Conservation (phyloP, 2,329 filamentous ascomycete genomes). For the Hypoxylon rubiginosum region DNA sequence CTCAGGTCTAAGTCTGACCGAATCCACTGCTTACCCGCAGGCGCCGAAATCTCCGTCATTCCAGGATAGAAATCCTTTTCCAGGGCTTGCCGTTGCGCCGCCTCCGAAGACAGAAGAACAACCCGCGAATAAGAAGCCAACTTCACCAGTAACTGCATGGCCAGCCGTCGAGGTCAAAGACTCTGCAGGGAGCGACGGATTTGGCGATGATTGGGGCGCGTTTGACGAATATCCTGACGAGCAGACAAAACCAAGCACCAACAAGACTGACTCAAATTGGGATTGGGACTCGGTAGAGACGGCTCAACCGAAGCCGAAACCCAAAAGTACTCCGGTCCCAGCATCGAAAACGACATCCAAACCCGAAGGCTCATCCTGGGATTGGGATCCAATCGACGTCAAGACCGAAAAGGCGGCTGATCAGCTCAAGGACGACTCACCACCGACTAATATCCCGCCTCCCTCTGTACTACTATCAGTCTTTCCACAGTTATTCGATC, state of each 20-base stretch:
- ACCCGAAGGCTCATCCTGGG: constrained; percentile 56
- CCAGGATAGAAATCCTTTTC: constrained; percentile 66
- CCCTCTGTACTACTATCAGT: constrained; percentile 84
- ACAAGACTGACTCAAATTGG: constrained; percentile 45
- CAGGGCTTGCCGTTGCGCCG: constrained; percentile 62
- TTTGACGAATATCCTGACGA: constrained; percentile 62
- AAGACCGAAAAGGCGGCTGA: constrained; percentile 43
- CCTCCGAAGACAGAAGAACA: constrained; percentile 54
- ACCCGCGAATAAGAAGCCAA: constrained; percentile 52
- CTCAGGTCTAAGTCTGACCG: constrained; percentile 51
- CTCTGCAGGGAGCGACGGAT: constrained; percentile 42
- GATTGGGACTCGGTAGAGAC: constrained; percentile 49
- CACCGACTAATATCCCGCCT: constrained; percentile 89
- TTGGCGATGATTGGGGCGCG: constrained; percentile 65
- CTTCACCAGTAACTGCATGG: constrained; percentile 61
- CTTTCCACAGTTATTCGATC: constrained; percentile 78
- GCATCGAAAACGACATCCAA: constrained; percentile 7
- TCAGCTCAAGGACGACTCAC: constrained; percentile 57
- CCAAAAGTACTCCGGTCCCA: constrained; percentile 21
- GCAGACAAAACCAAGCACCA: constrained; percentile 34
- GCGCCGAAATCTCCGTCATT: constrained; percentile 67
- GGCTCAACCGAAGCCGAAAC: constrained; percentile 30
- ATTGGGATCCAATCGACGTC: constrained; percentile 62
- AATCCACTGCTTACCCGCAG: constrained; percentile 58
- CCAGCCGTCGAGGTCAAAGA: constrained; percentile 53